Evolutionary conservation across 2,329 filamentous ascomycete genomes (phyloP).

Genomic region (Fusarium austroafricanum): DNA sequence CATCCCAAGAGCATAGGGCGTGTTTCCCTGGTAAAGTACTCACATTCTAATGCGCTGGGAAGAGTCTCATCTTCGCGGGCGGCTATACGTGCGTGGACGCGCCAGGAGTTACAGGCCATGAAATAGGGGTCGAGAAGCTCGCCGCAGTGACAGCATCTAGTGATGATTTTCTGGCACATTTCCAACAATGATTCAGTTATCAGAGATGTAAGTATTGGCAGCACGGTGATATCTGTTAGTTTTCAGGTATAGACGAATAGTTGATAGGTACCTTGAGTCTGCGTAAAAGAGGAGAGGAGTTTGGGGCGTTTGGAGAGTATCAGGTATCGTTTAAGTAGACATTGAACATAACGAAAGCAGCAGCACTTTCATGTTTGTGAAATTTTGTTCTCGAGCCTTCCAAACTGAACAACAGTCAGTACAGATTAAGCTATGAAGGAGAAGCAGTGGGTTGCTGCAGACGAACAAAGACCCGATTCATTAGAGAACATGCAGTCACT

Average conservation of each 20-base stretch:
- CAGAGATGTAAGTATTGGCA: not conserved
- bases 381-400: not conserved
- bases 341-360: not conserved
- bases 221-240: not conserved
- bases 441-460: not conserved
- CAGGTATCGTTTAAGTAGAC: no score
- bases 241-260: not conserved
- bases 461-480: slow-evolving; percentile 4
- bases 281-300: no score
- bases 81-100: not conserved
- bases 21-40: not conserved
- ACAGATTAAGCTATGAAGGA: not conserved
- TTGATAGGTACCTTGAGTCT: not conserved
- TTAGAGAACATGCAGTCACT: not conserved
- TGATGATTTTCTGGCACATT: slow-evolving; percentile 21
- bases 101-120: slow-evolving; percentile 7
- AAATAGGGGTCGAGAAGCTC: slow-evolving; percentile 12
- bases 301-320: not conserved
- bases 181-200: not conserved
- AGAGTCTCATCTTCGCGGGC: not conserved
- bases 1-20: slow-evolving; percentile 23
- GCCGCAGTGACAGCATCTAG: slow-evolving; percentile 26
- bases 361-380: not conserved
- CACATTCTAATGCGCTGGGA: not conserved
- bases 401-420: not conserved